These are phyloP conservation scores for Plasmodium inui DNA, from an alignment of 169 alveolate genomes.

Conservation along the genomic window DNA sequence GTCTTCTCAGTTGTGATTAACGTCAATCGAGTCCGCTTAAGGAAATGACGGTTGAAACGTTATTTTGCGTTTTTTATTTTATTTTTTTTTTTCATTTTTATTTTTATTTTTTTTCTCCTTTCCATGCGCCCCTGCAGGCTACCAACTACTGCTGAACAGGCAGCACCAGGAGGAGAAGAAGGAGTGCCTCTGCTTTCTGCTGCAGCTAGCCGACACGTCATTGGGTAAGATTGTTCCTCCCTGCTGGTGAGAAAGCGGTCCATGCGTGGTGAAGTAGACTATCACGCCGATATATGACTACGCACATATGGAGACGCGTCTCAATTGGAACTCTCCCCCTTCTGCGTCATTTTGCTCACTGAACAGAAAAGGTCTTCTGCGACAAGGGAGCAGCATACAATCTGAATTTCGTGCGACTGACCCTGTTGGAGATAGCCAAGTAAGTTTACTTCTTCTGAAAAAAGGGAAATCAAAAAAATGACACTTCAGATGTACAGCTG, in stretches of 20 bases:
- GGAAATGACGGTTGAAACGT: neutral
- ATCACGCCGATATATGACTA: neutral
- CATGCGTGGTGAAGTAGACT: neutral
- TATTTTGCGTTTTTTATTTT: too few species aligned
- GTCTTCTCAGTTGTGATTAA: neutral
- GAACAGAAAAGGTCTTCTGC: slow-evolving; percentile 40
- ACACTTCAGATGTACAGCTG: neutral
- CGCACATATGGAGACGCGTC: neutral
- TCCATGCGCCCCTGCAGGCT: neutral
- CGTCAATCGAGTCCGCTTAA: neutral
- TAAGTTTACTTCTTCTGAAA: neutral
- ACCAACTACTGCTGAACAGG: slow-evolving; percentile 36
- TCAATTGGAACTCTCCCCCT: neutral
- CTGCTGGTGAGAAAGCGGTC: neutral
- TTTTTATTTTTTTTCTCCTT: neutral
- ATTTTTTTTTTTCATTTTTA: too few species aligned
- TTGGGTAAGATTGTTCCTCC: slow-evolving; percentile 1
- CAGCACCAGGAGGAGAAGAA: slow-evolving; percentile 48
- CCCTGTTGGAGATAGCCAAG: slow-evolving; percentile 74
- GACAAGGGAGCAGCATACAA: slow-evolving; percentile 14
- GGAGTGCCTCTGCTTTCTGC: slow-evolving; percentile 46
- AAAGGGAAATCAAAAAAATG: neutral
- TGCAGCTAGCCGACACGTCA: slow-evolving; percentile 61
- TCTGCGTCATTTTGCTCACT: neutral
- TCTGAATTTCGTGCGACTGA: slow-evolving; percentile 33